Evolutionary conservation across 2,329 filamentous ascomycete genomes (phyloP), one percentile per base, ranked within the genome.

Genomic region (Rutstroemia sp.): DNA sequence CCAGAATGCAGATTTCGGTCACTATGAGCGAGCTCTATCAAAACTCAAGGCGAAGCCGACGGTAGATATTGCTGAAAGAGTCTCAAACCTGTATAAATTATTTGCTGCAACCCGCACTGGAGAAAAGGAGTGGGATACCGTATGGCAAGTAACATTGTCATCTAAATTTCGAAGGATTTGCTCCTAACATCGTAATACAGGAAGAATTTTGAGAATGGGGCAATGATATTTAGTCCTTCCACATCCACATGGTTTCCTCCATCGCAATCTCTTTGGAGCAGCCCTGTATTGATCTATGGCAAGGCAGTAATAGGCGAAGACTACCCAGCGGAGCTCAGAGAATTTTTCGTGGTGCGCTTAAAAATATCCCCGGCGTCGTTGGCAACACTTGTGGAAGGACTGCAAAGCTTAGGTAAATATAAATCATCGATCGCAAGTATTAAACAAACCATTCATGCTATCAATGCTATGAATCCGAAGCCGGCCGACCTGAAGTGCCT

Each of bases 251-350:
- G 61, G 61, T 55, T 58, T 51, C 6, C 61, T 38, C 59, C 61
- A 27, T 63, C 61, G 47, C 21, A 59, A 25, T 63, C 56, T 45
- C 55, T 63, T 23, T 61, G 59, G 59, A 23, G n/a, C 38, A 63
- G 61, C 36, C 61, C 61, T 51, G 60, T 63, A 12, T 52, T 57
- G 23, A 56, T 63, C 12, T 10, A 46, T 16, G 57, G 55, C 17
- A 61, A 57, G 21, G 40, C 56, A 23, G 38, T 17, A 14, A 40
- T 40, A 40, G 16, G 16, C 5, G 17, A 40, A n/a, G 14, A 40
- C 38, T 40, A 40, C 17, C 38, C 16, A 40, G 17, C 14, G 16
- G 17, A 40, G 17, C 38, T 40, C 1, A 2, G 2, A 40, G 38
- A 17, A n/a, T n/a, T 40, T 17, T 40, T 40, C 17, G 10, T 40